These are phyloP conservation scores for Rhinocladiella similis DNA, from an alignment of 2,329 filamentous ascomycete genomes.

Conservation along the genomic window DNA sequence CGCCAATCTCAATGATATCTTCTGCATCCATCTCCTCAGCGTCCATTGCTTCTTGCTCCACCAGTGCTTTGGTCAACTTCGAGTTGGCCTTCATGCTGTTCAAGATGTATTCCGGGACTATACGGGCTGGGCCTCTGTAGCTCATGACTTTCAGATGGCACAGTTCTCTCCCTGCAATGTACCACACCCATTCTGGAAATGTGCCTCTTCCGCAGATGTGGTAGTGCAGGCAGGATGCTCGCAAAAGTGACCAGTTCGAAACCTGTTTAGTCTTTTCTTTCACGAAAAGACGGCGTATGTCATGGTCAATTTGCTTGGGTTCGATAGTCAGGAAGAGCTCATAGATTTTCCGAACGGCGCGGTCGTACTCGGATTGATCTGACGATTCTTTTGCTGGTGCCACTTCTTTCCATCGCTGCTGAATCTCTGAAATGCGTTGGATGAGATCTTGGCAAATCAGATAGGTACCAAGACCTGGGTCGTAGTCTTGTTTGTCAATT, in stretches of 20 bases:
- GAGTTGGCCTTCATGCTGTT: slow-evolving; percentile 18
- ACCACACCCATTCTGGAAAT: slow-evolving; percentile 18
- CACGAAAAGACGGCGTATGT: slow-evolving; percentile 33
- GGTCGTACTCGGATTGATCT: slow-evolving; percentile 22
- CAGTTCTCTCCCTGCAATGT: slow-evolving; percentile 26
- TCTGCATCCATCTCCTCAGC: slow-evolving; percentile 17
- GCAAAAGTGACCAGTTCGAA: slow-evolving; percentile 32
- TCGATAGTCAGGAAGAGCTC: slow-evolving; percentile 34
- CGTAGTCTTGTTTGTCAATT: neutral
- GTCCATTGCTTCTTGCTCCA: slow-evolving; percentile 4
- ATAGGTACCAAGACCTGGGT: neutral
- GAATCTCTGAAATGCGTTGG: slow-evolving; percentile 27
- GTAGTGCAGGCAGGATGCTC: slow-evolving; percentile 42
- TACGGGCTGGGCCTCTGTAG: neutral
- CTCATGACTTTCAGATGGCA: slow-evolving; percentile 34
- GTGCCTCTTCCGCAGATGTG: neutral
- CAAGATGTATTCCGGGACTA: slow-evolving; percentile 11
- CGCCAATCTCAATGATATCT: neutral
- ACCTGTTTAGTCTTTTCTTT: slow-evolving; percentile 33
- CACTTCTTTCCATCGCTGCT: neutral
- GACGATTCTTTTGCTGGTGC: slow-evolving; percentile 5
- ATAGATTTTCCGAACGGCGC: slow-evolving; percentile 31
- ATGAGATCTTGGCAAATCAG: slow-evolving; percentile 9
- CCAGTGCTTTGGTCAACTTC: slow-evolving; percentile 14
- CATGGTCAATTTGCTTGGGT: slow-evolving; percentile 35